Percentiles rank a stretch among this genome's conserved stretches.
These are phyloP conservation scores for Dipodascus albidus DNA, from an alignment of 805 yeast genomes.

Conservation along the genomic window DNA sequence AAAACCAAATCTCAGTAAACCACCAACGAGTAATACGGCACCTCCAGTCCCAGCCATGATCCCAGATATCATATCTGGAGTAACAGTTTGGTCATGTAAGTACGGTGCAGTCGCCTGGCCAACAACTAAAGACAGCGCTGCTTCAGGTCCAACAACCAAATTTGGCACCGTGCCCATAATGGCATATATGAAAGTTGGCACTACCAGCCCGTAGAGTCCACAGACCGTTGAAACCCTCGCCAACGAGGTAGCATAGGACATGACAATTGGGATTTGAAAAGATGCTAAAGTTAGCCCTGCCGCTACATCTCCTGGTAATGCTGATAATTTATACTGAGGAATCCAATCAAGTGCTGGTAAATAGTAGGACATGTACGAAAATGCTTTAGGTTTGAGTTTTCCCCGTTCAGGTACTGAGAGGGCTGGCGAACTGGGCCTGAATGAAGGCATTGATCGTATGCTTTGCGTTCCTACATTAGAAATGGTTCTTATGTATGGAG, in stretches of 20 bases:
- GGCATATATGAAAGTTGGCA: constrained; percentile 70
- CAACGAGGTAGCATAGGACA: constrained; percentile 70
- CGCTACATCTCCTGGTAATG: constrained; percentile 48
- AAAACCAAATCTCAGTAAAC: constrained; percentile 76
- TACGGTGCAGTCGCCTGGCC: constrained; percentile 65
- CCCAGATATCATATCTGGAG: constrained; percentile 47
- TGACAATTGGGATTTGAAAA: constrained; percentile 83
- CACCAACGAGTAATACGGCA: constrained; percentile 55
- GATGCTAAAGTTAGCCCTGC: constrained; percentile 86
- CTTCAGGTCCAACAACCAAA: constrained; percentile 87
- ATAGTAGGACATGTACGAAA: constrained; percentile 35
- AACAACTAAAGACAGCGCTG: constrained; percentile 70
- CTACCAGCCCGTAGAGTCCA: constrained; percentile 65
- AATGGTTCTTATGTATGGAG: background rate
- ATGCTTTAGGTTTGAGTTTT: constrained; percentile 7
- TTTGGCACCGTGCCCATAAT: constrained; percentile 78
- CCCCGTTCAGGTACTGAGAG: background rate
- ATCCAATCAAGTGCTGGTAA: constrained; percentile 48
- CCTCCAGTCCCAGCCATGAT: constrained; percentile 71
- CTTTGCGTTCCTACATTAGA: background rate
- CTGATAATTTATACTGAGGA: constrained; percentile 27
- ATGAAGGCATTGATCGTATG: background rate
- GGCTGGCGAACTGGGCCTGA: background rate
- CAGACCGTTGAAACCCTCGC: constrained; percentile 76
- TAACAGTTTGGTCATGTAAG: constrained; percentile 17